Base-by-base conservation (phyloP, 2,329 filamentous ascomycete species). In the Colletotrichum horii region DNA sequence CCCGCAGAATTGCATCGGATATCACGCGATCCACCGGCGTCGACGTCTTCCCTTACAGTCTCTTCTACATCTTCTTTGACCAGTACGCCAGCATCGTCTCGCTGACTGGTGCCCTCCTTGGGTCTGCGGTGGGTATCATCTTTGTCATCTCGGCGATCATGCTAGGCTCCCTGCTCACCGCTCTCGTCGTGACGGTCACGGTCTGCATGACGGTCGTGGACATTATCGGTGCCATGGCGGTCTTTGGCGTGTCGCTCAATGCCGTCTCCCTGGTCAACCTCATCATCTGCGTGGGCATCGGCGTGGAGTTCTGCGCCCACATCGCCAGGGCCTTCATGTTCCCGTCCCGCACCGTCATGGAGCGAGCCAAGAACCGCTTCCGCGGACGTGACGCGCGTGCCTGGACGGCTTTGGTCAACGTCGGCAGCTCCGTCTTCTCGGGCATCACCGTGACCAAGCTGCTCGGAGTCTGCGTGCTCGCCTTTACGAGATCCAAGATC, bases 1-100 rank as follows among this genome's bases (percentile, higher is more conserved):
- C 97, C 4, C 94, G 96, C 22, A 94, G 97, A 76, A 98, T 99
- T 77, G 93, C 96, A 0, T 87, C 92, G 15, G 93, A 94, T 32
- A 93, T 99, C 67, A 93, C 90, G 16, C 85, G 90, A 69, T 89
- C 90, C 67, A 96, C 96, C 6, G 91, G 93, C 7, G 92, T 95
- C 26, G 93, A 97, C 28, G 93, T 99, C 4, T 99, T 99, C 89
- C 95, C 97, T 0, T 99, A 99, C 87, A 97, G 95, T 79, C 93
- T 98, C 76, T 98, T 98, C 84, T 99, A 99, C 87, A 96, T 99
- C 83, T 99, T 98, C 90, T 99, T 99, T 83, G 97, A 99, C 83
- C 97, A 98, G 83, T 99, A 99, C 82, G 91, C 95, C 8, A 91
- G 91, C 74, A 98, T 99, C 76, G 92, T 98, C 24, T 89, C 90